These are phyloP conservation scores for Myxozyma nipponensis DNA, from an alignment of 805 yeast genomes.

Conservation along the genomic window DNA sequence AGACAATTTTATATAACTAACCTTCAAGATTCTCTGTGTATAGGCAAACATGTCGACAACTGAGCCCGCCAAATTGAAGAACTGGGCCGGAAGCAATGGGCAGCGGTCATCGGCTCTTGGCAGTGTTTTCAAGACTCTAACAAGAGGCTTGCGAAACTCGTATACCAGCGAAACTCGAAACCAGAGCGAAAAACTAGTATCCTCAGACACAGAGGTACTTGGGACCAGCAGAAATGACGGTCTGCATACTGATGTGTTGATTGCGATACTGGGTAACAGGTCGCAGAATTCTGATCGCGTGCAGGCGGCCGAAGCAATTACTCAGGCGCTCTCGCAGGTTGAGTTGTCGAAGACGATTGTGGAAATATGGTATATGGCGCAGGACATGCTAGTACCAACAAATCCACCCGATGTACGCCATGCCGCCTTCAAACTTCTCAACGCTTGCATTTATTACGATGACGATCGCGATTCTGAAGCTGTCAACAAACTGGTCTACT, in stretches of 20 bases:
- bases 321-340: constrained; percentile 49
- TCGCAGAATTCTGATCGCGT: constrained; percentile 35
- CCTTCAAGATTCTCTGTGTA: no score
- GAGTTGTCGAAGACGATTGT: constrained; percentile 54
- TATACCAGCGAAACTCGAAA: constrained; percentile 21
- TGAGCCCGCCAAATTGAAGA: no score
- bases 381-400: constrained; percentile 47
- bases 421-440: constrained; percentile 52
- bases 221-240: constrained; percentile 20
- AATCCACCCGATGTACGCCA: constrained; percentile 41
- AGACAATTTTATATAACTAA: no score
- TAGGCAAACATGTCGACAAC: no score
- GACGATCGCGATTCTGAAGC: constrained; percentile 41
- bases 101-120: constrained; percentile 19
- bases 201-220: constrained; percentile 33
- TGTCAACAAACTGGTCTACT: constrained; percentile 53
- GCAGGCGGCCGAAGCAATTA: constrained; percentile 50
- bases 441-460: constrained; percentile 53
- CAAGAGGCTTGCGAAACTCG: constrained; percentile 32
- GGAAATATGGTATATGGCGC: constrained; percentile 71
- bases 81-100: not conserved
- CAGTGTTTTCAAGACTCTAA: constrained; percentile 33
- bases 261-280: constrained; percentile 9
- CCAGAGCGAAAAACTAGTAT: constrained; percentile 8
- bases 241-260: constrained; percentile 3